Conservation (phyloP, 306 rosid genomes). For the Castanopsis chinensis region DNA sequence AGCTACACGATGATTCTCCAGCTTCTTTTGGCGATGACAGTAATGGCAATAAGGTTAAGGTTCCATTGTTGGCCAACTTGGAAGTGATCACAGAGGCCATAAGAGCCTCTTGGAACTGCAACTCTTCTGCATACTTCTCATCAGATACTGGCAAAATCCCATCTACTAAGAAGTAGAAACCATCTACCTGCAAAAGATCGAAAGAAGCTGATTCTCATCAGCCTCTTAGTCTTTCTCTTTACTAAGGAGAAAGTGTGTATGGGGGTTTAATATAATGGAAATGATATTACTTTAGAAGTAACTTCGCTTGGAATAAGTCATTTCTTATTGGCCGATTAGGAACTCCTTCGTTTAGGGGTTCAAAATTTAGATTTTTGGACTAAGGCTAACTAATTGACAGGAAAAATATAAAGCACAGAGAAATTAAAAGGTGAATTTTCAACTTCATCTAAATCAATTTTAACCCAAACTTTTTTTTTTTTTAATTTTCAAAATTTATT, state of each 20-base stretch:
- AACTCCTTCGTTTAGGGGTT: background rate
- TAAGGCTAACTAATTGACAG: background rate
- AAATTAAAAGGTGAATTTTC: no score
- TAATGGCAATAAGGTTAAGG: constrained; percentile 7
- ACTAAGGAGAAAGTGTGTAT: background rate
- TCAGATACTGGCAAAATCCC: constrained; percentile 25
- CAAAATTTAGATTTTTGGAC: background rate
- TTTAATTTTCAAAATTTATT: no score
- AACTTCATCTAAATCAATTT: no score
- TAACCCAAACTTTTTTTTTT: no score
- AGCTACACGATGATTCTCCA: constrained; percentile 8
- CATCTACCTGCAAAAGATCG: constrained; percentile 19
- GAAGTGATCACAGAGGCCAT: constrained; percentile 20
- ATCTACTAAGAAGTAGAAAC: constrained; percentile 28
- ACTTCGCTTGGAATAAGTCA: background rate
- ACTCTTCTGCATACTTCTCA: constrained; percentile 34
- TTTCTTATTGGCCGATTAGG: background rate
- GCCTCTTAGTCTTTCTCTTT: background rate
- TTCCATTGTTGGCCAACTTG: background rate
- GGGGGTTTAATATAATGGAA: background rate
- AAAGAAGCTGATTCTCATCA: background rate
- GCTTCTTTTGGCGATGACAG: background rate
- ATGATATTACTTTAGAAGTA: background rate
- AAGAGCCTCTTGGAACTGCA: constrained; percentile 54
- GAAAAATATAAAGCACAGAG: no score